Conservation (phyloP, 345 rosid species). For the Brassica carinata region DNA sequence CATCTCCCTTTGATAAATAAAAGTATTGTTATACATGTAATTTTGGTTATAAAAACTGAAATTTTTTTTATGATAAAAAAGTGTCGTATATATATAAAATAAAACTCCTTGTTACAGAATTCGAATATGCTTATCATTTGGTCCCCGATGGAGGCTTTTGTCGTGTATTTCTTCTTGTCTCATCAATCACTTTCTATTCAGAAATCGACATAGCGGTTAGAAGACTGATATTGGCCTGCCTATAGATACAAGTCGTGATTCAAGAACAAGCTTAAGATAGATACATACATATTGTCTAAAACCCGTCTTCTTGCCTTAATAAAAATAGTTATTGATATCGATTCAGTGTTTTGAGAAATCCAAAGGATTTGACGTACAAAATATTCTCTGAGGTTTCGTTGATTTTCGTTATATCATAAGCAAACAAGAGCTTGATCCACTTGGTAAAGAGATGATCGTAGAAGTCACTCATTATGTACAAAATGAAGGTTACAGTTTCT, state of each 20-base stretch:
- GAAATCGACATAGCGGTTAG: slow-evolving; percentile 28
- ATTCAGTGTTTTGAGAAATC: neutral
- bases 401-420: neutral
- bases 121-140: slow-evolving; percentile 4
- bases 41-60: no score
- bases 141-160: slow-evolving; percentile 18
- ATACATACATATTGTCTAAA: neutral
- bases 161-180: neutral
- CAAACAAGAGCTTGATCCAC: neutral
- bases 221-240: neutral
- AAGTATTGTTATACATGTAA: no score
- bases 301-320: neutral
- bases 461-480: neutral
- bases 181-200: slow-evolving; percentile 27
- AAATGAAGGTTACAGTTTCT: slow-evolving; percentile 4
- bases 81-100: neutral
- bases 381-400: neutral
- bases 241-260: neutral
- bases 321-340: neutral
- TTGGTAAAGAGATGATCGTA: neutral
- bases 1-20: no score
- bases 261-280: neutral
- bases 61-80: no score
- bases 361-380: neutral
- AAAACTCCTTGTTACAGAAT: neutral